phyloP scores from a whole-genome alignment of 2,329 filamentous ascomycete genomes.

The Pestalotiopsis sp. region DNA sequence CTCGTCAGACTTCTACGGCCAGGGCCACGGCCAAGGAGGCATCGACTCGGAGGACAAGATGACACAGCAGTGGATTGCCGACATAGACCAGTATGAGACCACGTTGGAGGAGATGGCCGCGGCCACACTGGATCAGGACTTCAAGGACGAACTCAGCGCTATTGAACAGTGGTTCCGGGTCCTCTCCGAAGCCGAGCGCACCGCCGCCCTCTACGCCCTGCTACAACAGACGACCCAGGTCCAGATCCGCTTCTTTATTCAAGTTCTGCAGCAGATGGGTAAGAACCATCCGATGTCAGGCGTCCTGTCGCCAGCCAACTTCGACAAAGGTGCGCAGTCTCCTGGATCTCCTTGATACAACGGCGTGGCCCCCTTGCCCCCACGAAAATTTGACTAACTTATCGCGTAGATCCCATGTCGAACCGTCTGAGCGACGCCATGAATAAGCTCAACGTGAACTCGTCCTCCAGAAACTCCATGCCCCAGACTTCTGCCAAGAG shows the following conservation, averaged over 20 bases:
- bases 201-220: slow-evolving; percentile 90
- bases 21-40: slow-evolving; percentile 67
- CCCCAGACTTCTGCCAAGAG: slow-evolving; percentile 81
- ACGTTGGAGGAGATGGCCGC: slow-evolving; percentile 99
- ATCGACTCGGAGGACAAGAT: slow-evolving; percentile 86
- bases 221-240: slow-evolving; percentile 98
- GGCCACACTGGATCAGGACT: slow-evolving; percentile 97
- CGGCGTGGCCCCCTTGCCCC: not conserved
- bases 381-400: slow-evolving; percentile 5
- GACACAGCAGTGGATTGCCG: slow-evolving; percentile 97
- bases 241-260: slow-evolving; percentile 98
- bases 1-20: slow-evolving; percentile 92
- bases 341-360: not conserved
- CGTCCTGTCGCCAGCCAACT: slow-evolving; percentile 90
- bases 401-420: slow-evolving; percentile 83
- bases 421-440: slow-evolving; percentile 95
- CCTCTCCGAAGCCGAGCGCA: slow-evolving; percentile 93
- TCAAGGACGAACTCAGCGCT: slow-evolving; percentile 97
- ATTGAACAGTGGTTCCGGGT: slow-evolving; percentile 99
- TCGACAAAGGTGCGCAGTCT: slow-evolving; percentile 81
- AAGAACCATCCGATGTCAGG: slow-evolving; percentile 98
- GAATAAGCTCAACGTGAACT: slow-evolving; percentile 89
- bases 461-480: slow-evolving; percentile 83
- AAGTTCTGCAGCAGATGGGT: slow-evolving; percentile 98
- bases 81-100: slow-evolving; percentile 99